Evolutionary conservation across 371 early-diverging fungal genomes (phyloP), one percentile per base, ranked within the genome.

Genomic region (Mucor ambiguus): DNA sequence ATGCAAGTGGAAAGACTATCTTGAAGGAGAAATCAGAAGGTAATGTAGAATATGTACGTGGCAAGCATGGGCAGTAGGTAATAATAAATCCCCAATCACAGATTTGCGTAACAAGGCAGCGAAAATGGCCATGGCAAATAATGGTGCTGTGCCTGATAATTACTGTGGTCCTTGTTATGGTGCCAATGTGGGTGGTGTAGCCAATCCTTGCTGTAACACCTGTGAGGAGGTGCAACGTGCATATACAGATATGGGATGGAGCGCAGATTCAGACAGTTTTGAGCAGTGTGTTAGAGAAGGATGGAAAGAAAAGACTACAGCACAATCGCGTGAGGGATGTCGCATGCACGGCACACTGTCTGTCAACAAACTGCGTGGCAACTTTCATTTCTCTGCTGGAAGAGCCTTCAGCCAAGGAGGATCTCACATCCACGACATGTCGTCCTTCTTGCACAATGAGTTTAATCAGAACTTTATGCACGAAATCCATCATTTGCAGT

Each of bases 111-210:
- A 72, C 55, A 65, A 57, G 18, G 65, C 61, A 44, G 68, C 60
- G 1, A 64, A 68, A 33, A 56, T 68, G 26, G 68, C 62, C 18
- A 54, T 64, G 49, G 16, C 46, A 33, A 56, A 63, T 48, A 48
- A 46, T n/a, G 58, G 49, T 4, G 43, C 29, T 11, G 44, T 64
- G 29, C 62, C 68, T 46, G 70, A 71, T 3, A 68, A 81, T 48
- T 90, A 95, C 69, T 97, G 98, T 76, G 97, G 98, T 5, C 75
- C 83, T 62, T 97, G 98, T 78, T 97, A 95, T 69, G 95, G 95
- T 52, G 96, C 90, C 12, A 74, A 75, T 28, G 89, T 90, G 0
- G 33, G 41, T 4, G 73, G 67, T 7, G 83, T 78, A 43, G 63
- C 24, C 11, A 62, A 64, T n/a, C 67, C 61, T 37, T 98, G 98